Evolutionary conservation across 768 basidiomycete genomes (phyloP).

Genomic region (Lepiota subincarnata): DNA sequence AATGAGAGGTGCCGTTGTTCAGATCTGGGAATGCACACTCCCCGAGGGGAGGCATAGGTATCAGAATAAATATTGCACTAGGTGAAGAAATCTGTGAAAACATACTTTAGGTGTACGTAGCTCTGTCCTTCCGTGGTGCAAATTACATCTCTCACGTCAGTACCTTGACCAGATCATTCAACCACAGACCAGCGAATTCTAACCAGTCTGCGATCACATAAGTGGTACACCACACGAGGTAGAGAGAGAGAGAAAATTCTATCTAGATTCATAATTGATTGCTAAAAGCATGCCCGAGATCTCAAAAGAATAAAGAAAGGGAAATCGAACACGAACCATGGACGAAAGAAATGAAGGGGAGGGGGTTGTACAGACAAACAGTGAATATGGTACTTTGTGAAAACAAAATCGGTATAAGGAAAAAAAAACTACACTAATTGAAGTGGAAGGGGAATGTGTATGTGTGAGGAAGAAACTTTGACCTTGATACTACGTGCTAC

Average conservation of each 20-base stretch:
- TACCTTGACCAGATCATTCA: too few relatives aligned
- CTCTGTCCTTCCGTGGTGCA: too few relatives aligned
- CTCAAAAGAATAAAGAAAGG: not conserved
- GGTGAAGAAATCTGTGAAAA: too few relatives aligned
- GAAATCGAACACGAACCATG: not conserved
- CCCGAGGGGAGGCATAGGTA: too few relatives aligned
- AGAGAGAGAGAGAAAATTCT: not conserved
- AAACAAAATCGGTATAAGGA: slow-evolving; percentile 1
- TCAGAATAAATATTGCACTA: too few relatives aligned
- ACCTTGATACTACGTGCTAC: slow-evolving; percentile 4
- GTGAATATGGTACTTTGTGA: slow-evolving; percentile 4
- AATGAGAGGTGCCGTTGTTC: too few relatives aligned
- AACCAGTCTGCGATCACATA: too few relatives aligned
- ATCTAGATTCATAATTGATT: slow-evolving; percentile 10
- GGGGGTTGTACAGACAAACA: not conserved
- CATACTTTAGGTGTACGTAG: too few relatives aligned
- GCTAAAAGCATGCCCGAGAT: slow-evolving; percentile 7
- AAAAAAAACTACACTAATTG: slow-evolving; percentile 5
- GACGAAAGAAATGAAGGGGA: not conserved
- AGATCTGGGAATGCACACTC: too few relatives aligned
- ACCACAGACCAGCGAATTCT: not conserved
- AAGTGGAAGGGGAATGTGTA: not conserved
- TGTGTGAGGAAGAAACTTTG: not conserved
- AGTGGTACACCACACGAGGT: too few relatives aligned
- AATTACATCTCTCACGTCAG: too few relatives aligned